These are phyloP conservation scores for Scheffersomyces stambukii DNA, from an alignment of 1,139 yeast genomes.

Conservation along the genomic window DNA sequence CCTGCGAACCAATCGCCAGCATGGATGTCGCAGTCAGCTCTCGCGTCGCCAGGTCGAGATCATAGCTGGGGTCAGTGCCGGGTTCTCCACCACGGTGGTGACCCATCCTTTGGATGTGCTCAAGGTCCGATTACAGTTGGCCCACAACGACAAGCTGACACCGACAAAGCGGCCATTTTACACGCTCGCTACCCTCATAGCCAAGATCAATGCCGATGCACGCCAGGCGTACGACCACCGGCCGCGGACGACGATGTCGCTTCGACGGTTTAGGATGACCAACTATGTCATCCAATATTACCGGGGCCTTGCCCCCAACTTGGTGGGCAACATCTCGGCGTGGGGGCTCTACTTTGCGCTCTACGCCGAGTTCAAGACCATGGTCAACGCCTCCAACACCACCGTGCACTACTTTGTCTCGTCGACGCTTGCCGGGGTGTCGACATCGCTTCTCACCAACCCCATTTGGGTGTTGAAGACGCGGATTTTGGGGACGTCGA, in stretches of 20 bases:
- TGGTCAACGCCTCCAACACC: conserved; percentile 12
- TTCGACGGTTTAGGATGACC: neutral
- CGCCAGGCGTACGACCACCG: neutral
- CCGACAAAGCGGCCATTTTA: conserved; percentile 8
- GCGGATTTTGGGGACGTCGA: conserved; percentile 64
- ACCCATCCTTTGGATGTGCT: conserved; percentile 89
- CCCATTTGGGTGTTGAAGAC: conserved; percentile 95
- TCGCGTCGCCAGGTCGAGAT: conserved; percentile 37
- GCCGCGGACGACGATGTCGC: neutral
- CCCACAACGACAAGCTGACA: conserved; percentile 6
- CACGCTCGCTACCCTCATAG: conserved; percentile 13
- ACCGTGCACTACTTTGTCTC: conserved; percentile 33
- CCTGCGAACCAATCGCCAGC: neutral
- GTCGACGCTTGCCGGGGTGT: conserved; percentile 58
- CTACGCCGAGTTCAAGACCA: conserved; percentile 56
- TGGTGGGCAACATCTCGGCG: conserved; percentile 78
- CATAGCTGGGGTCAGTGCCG: conserved; percentile 79
- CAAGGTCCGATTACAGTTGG: conserved; percentile 71
- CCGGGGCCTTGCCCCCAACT: conserved; percentile 77
- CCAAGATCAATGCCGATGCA: conserved; percentile 16
- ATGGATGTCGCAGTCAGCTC: conserved; percentile 1
- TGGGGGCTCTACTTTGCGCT: conserved; percentile 86
- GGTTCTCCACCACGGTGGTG: conserved; percentile 70
- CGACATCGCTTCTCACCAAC: conserved; percentile 75
- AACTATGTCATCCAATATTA: conserved; percentile 33